Conservation (phyloP, 2,329 filamentous ascomycete species). For the Graphilbum fragrans region DNA sequence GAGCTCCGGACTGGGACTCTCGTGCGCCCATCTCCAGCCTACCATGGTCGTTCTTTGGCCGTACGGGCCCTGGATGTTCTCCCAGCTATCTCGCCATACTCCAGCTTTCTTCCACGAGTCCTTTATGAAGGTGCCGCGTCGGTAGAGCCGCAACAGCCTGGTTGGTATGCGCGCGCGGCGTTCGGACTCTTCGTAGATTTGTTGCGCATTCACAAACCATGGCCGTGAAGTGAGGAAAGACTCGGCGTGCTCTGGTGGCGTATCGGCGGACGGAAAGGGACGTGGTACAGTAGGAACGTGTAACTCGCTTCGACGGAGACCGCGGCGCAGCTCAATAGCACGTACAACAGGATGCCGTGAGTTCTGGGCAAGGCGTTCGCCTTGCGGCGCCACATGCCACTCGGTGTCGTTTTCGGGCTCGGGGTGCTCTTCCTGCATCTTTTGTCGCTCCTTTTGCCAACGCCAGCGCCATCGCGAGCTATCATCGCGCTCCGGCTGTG, state of each 20-base stretch:
- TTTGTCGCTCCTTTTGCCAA: background rate
- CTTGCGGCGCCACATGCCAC: too few relatives aligned
- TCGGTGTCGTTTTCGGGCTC: too few relatives aligned
- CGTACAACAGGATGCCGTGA: background rate
- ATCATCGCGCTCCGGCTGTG: background rate
- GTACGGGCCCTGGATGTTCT: too few relatives aligned
- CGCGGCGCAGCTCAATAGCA: background rate
- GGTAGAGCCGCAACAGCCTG: too few relatives aligned
- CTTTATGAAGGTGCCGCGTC: background rate
- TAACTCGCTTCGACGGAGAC: background rate
- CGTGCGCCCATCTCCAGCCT: background rate
- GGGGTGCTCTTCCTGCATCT: too few relatives aligned
- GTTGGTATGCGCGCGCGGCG: background rate
- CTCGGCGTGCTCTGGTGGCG: background rate
- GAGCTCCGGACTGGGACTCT: slow-evolving; percentile 1
- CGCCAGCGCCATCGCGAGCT: background rate
- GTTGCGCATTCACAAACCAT: background rate
- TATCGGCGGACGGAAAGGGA: background rate
- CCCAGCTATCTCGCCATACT: background rate
- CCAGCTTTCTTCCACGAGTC: background rate
- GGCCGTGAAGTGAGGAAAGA: background rate
- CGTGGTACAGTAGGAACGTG: background rate
- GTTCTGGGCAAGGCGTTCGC: too few relatives aligned
- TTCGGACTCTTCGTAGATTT: background rate
- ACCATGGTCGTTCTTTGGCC: background rate